Evolutionary conservation across 1,284 basidiomycete species (phyloP), one percentile per base, ranked within the genome.

Genomic region (Cerrena zonata): DNA sequence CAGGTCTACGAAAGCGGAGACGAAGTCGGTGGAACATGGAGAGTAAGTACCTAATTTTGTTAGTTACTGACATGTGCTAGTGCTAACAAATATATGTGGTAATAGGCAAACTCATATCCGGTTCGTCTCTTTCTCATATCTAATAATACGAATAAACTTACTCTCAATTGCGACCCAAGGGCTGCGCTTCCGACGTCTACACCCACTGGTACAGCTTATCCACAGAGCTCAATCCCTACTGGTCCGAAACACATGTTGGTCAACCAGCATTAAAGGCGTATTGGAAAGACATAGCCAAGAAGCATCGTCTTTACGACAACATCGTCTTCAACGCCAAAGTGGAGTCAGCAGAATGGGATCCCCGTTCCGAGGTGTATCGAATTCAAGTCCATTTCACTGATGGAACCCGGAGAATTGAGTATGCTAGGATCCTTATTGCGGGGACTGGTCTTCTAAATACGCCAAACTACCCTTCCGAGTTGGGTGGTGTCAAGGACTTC

Each of bases 401-500:
- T 1, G 63, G 64, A 5, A 55, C 59, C 38, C 54, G 42, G n/a
- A 53, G 40, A 1, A 52, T 47, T 12, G 55, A 53, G 12, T 36
- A 12, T 7, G 60, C 60, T 21, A 52, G 68, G 23, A 61, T 77
- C n/a, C 48, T 80, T 19, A 65, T 80, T n/a, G 70, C 69, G 0
- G 77, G 75, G 4, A 61, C 69, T 11, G 77, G 77, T 2, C 53
- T 72, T 1, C 60, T 79, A 12, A 67, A 64, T 45, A 61, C 65
- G 7, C 74, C 75, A 13, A 63, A 64, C 34, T 66, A 59, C 30
- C 66, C 69, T 27, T 62, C 73, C 1, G 60, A 60, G 5, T 64
- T 78, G 11, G 61, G 65, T 4, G 78, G 72, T 1, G 56, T 70
- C n/a, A 63, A 67, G 2, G 18, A 23, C 4, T 82, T 79, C 70